Base-by-base conservation (phyloP, 2,329 filamentous ascomycete genomes). In the Pleoardoris graminearum region DNA sequence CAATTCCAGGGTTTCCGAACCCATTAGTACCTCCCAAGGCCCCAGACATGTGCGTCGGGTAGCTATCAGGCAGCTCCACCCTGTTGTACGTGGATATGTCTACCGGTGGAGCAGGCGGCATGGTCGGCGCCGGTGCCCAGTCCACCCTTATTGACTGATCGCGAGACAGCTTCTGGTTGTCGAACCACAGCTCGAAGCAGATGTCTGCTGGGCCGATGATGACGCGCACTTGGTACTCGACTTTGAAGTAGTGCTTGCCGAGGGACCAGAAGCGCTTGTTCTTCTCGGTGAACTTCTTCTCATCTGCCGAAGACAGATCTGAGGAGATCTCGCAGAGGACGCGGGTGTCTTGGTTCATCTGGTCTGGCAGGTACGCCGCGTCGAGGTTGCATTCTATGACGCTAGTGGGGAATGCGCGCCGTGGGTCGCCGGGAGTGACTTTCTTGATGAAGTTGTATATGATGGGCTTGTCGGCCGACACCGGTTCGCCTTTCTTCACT, bases 131-230 rank as follows among this genome's bases (percentile, higher is more conserved):
- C 8, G 70, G 58, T 3, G 59, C 37, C 70, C 70, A 73, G 7
- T 72, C 68, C 0, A 75, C 69, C n/a, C 58, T 65, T n/a, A 73
- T 71, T 0, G 67, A 63, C 21, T 71, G 60, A 39, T 72, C 69
- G 7, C 61, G 60, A 36, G 62, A 68, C 4, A 74, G 59, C 48
- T 73, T 73, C 29, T 68, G 63, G 27, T 67, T 66, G 23, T 72
- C 60, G 50, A 70, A 70, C 70, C 72, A 75, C 1, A 75, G 64
- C 58, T 74, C 72, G 49, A 75, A 75, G 3, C 62, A 59, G 6
- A 76, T 61, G 29, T 75, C 73, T 0, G 73, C 74, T 0, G 73
- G 71, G 0, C 72, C 74, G 21, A 75, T 68, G 35, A 73, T 54
- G 11, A 75, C 72, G n/a, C 67, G 62, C 2, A 76, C 61, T 11